Percentiles rank a stretch among this genome's conserved stretches.
Conservation (phyloP, 2,329 filamentous ascomycete genomes). For the Penicillium sp. region DNA sequence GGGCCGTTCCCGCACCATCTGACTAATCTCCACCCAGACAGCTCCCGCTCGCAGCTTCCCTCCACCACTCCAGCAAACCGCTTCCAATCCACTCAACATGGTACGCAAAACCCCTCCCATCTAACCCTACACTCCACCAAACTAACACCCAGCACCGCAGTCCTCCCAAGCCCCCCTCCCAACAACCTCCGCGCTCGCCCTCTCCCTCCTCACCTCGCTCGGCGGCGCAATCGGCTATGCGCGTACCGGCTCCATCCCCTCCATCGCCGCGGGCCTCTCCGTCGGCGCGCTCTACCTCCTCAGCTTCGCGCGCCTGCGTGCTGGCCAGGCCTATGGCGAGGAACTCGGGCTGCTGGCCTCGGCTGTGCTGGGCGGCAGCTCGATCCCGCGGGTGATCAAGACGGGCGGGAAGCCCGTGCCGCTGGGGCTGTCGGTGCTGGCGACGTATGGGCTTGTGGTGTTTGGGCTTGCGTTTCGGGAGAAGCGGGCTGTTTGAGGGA, state of each 20-base stretch:
- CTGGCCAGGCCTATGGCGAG: constrained; percentile 72
- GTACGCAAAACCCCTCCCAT: constrained; percentile 7
- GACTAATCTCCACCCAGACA: neutral
- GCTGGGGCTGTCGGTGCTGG: constrained; percentile 71
- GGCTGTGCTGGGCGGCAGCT: constrained; percentile 75
- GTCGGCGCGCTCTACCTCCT: constrained; percentile 77
- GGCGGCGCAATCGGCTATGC: constrained; percentile 86
- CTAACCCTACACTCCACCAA: neutral
- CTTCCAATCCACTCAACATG: constrained; percentile 18
- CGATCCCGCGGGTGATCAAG: constrained; percentile 81
- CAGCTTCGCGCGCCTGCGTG: constrained; percentile 76
- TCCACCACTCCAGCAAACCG: neutral
- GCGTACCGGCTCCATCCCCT: constrained; percentile 80
- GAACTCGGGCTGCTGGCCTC: constrained; percentile 89
- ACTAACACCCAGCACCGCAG: constrained; percentile 8
- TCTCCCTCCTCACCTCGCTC: constrained; percentile 77
- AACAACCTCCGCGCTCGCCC: constrained; percentile 66
- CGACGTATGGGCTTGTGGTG: constrained; percentile 71
- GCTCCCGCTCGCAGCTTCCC: neutral
- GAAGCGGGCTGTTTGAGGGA: constrained; percentile 26
- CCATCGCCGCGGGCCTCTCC: constrained; percentile 75
- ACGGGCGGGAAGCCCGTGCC: constrained; percentile 76
- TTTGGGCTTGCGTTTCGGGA: constrained; percentile 68
- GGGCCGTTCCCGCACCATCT: too few relatives aligned
- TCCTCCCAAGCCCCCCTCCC: constrained; percentile 21